Percentiles rank a stretch among this genome's conserved stretches.
These are phyloP conservation scores for Alternaria sp. DNA, from an alignment of 2,329 filamentous ascomycete species.

Conservation along the genomic window DNA sequence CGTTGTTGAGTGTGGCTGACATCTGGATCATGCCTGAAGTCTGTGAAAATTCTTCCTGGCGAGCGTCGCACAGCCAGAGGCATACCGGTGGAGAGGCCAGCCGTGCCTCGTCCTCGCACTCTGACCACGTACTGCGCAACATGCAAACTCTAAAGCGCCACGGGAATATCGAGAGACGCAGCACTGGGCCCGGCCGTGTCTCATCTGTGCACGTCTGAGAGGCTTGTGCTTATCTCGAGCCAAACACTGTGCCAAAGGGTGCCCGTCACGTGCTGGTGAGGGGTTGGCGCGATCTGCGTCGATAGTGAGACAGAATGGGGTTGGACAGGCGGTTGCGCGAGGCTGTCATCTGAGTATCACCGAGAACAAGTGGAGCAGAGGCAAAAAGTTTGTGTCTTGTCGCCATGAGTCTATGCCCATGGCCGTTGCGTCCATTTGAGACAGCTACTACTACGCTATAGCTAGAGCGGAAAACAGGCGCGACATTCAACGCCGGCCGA, in stretches of 20 bases:
- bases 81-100: conserved; percentile 14
- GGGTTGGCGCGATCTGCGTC: conserved; percentile 15
- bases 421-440: conserved; percentile 27
- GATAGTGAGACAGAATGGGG: conserved; percentile 15
- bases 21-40: conserved; percentile 20
- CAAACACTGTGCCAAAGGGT: background rate
- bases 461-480: conserved; percentile 26
- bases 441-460: conserved; percentile 23
- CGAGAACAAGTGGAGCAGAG: background rate
- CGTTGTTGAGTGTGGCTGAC: conserved; percentile 13
- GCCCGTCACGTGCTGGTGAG: conserved; percentile 12
- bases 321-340: conserved; percentile 16
- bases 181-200: conserved; percentile 18
- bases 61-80: conserved; percentile 14
- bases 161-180: background rate
- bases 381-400: conserved; percentile 9
- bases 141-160: conserved; percentile 18
- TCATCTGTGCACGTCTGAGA: conserved; percentile 5
- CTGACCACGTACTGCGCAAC: conserved; percentile 10
- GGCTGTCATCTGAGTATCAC: conserved; percentile 19
- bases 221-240: conserved; percentile 10
- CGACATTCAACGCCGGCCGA: conserved; percentile 21
- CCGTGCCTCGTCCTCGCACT: conserved; percentile 14
- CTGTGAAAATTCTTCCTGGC: conserved; percentile 31
- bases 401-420: conserved; percentile 25